Conservation (phyloP, 1,284 basidiomycete genomes). For the Ustilago esculenta region DNA sequence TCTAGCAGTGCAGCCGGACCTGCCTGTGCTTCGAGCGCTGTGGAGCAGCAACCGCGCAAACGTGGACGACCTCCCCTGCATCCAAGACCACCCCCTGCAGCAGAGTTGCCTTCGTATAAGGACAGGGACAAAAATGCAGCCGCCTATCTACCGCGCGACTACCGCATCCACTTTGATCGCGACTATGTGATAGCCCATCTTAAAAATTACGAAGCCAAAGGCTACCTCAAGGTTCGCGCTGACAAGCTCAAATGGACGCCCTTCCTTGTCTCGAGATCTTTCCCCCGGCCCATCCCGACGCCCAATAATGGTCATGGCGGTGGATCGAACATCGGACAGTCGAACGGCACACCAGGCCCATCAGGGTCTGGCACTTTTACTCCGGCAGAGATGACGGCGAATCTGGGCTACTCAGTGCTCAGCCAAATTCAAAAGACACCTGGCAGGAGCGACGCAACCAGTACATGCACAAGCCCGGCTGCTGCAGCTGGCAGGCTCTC, state of each 20-base stretch:
- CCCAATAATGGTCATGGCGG: constrained; percentile 6
- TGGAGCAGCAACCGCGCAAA: constrained; percentile 20
- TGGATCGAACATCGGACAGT: constrained; percentile 1
- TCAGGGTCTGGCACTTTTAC: constrained; percentile 31
- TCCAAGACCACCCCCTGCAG: constrained; percentile 15
- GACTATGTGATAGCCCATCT: constrained; percentile 77
- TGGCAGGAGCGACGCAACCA: constrained; percentile 14
- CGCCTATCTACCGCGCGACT: constrained; percentile 75
- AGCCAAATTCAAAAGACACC: constrained; percentile 31
- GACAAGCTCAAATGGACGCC: constrained; percentile 95
- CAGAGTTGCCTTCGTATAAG: constrained; percentile 36
- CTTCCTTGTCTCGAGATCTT: constrained; percentile 77
- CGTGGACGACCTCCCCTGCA: constrained; percentile 35
- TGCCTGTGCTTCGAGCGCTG: neutral
- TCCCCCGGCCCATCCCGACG: constrained; percentile 37
- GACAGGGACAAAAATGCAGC: constrained; percentile 67
- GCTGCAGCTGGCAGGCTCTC: constrained; percentile 13
- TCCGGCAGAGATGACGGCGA: constrained; percentile 36
- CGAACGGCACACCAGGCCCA: constrained; percentile 28
- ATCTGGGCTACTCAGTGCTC: constrained; percentile 43
- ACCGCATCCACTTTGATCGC: constrained; percentile 80
- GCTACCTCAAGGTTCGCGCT: constrained; percentile 80
- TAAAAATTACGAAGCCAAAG: constrained; percentile 79
- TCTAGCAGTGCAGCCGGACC: neutral
- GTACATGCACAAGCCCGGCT: constrained; percentile 22